Evolutionary conservation across 2,329 filamentous ascomycete species (phyloP), one percentile per base, ranked within the genome.

Genomic region (Arthroderma sp.): DNA sequence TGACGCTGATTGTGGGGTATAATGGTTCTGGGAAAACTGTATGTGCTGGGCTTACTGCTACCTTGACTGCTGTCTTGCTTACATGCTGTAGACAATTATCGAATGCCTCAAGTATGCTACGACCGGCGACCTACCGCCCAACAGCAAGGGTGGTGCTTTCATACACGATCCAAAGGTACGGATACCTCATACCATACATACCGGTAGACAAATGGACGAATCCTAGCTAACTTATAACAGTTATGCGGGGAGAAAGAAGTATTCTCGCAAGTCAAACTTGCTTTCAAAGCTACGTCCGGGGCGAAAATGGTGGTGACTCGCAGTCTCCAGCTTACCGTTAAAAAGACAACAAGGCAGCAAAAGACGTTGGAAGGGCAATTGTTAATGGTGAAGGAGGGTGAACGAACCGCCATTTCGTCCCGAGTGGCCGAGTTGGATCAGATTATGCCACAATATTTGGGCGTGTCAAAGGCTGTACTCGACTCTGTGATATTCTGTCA

Each of bases 401-500:
- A 95, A 62, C 77, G 81, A 47, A 80, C 75, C 4, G 77, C 81
- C 4, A 77, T 88, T 32, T 95, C 89, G 1, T 86, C 83, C 3
- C 80, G 83, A 36, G 80, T 86, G 11, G 80, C 79, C 6, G 85
- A 95, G 54, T 73, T 96, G 31, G 84, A 95, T 61, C 74, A 80
- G 52, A 76, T 89, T 53, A 82, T 98, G 61, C 87, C 89, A 0
- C 77, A 84, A 53, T 83, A 86, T 52, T 74, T 98, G 0, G 91
- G 91, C 33, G 91, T 95, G 3, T 91, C 87, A 1, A 80, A 82
- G 45, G 88, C 91, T 8, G 81, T 98, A 45, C 74, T 98, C 28
- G 88, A 96, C 53, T 83, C 83, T 47, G 91, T 98, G 60, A 95
- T 98, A 54, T 98, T 98, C 66, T 98, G 91, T 61, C 91, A 98